phyloP scores from a whole-genome alignment of 2,329 filamentous ascomycete genomes.

The Arthrobotrys musiformis region DNA sequence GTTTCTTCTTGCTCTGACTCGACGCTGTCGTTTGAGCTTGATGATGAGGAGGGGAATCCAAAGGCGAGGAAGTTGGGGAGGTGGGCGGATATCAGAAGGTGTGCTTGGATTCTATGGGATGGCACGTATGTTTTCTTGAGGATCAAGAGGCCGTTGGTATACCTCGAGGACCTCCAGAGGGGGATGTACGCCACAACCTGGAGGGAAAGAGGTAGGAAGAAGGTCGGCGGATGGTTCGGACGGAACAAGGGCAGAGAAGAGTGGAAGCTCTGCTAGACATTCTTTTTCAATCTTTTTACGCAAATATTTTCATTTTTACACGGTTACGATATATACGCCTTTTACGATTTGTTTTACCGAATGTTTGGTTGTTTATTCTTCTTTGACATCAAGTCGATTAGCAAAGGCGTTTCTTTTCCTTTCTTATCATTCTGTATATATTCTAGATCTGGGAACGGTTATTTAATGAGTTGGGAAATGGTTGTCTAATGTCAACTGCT shows the following conservation, averaged over 20 bases:
- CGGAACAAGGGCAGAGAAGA: conserved; percentile 1
- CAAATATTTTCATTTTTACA: not conserved
- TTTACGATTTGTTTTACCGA: not conserved
- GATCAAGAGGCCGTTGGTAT: conserved; percentile 45
- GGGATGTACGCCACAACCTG: conserved; percentile 35
- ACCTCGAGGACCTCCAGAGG: conserved; percentile 42
- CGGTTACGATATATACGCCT: not conserved
- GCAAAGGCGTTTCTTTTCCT: conserved; percentile 3
- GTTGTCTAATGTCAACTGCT: conserved; percentile 3
- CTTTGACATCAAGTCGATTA: not conserved
- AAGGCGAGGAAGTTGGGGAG: conserved; percentile 3
- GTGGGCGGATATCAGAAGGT: conserved; percentile 31
- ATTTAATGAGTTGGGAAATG: conserved; percentile 2
- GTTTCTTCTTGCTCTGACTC: conserved; percentile 7
- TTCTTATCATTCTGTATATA: not conserved
- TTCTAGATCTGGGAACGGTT: not conserved
- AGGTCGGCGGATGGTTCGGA: conserved; percentile 24
- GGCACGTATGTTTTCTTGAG: conserved; percentile 32
- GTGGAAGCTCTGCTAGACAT: not conserved
- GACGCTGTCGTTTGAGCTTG: conserved; percentile 20
- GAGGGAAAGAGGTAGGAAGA: conserved; percentile 26
- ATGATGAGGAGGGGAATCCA: conserved; percentile 1
- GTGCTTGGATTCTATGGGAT: conserved; percentile 39
- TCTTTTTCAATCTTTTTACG: no score
- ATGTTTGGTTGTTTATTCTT: not conserved